Percentiles rank a stretch among this genome's conserved stretches.
phyloP scores from a whole-genome alignment of 441 rosid species.

The Mallotus repandus region DNA sequence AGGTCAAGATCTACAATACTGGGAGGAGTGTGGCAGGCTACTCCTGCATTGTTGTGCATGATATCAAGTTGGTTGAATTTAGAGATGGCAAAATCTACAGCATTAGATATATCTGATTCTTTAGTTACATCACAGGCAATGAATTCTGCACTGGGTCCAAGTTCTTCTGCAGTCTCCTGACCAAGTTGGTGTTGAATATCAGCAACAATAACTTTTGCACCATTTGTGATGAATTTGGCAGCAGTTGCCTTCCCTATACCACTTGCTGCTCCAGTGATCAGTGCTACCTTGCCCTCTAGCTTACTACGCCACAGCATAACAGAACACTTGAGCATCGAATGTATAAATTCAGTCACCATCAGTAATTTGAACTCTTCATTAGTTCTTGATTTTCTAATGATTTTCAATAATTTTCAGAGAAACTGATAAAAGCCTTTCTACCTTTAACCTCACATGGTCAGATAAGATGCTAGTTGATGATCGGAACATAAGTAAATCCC shows the following conservation, averaged over 20 bases:
- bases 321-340: not conserved
- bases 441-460: no score
- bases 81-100: conserved; percentile 62
- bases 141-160: conserved; percentile 63
- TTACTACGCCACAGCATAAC: conserved; percentile 36
- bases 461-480: no score
- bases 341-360: not conserved
- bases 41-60: conserved; percentile 86
- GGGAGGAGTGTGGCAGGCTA: conserved; percentile 56
- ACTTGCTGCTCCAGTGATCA: conserved; percentile 89
- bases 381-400: no score
- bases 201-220: conserved; percentile 80
- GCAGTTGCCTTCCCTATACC: conserved; percentile 89
- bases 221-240: conserved; percentile 57
- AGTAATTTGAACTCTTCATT: not conserved
- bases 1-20: conserved; percentile 73
- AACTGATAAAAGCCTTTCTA: no score
- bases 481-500: no score
- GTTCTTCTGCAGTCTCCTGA: conserved; percentile 47
- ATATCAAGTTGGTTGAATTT: conserved; percentile 54
- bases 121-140: conserved; percentile 63
- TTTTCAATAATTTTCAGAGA: no score
- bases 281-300: conserved; percentile 81
- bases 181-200: conserved; percentile 64
- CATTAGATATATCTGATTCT: conserved; percentile 65